Conservation (phyloP, 1,284 basidiomycete genomes). For the Mixia osmundae region DNA sequence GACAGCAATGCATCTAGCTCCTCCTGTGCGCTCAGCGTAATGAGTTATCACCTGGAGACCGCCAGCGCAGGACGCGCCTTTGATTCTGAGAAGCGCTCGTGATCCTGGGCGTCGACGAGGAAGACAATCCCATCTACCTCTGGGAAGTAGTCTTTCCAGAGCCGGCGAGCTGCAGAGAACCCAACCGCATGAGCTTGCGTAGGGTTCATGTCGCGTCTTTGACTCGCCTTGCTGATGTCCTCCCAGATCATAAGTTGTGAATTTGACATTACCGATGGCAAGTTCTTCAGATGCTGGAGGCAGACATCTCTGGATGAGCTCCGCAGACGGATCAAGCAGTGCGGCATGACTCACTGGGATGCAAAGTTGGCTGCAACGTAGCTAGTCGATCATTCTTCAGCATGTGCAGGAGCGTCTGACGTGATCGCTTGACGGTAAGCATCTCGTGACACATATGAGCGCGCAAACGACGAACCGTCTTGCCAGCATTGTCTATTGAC, state of each 20-base stretch:
- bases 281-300: constrained; percentile 82
- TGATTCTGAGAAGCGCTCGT: constrained; percentile 83
- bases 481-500: constrained; percentile 53
- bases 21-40: constrained; percentile 23
- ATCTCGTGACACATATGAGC: neutral
- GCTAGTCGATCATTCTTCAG: constrained; percentile 98
- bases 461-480: constrained; percentile 47
- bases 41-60: neutral
- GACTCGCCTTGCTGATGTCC: constrained; percentile 79
- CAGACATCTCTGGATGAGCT: neutral
- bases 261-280: constrained; percentile 95
- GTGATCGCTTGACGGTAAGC: neutral
- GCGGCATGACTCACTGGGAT: constrained; percentile 53
- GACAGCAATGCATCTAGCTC: constrained; percentile 86
- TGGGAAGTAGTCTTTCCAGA: constrained; percentile 99
- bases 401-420: constrained; percentile 92
- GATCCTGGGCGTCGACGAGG: constrained; percentile 90
- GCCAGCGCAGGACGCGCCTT: constrained; percentile 26
- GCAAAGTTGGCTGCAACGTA: constrained; percentile 90
- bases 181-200: neutral
- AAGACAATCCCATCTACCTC: constrained; percentile 98
- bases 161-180: constrained; percentile 48
- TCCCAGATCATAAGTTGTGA: constrained; percentile 95
- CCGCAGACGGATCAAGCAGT: neutral
- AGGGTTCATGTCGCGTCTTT: neutral